Evolutionary conservation across 805 yeast species (phyloP), one percentile per base, ranked within the genome.

Genomic region (Candida bentonensis): DNA sequence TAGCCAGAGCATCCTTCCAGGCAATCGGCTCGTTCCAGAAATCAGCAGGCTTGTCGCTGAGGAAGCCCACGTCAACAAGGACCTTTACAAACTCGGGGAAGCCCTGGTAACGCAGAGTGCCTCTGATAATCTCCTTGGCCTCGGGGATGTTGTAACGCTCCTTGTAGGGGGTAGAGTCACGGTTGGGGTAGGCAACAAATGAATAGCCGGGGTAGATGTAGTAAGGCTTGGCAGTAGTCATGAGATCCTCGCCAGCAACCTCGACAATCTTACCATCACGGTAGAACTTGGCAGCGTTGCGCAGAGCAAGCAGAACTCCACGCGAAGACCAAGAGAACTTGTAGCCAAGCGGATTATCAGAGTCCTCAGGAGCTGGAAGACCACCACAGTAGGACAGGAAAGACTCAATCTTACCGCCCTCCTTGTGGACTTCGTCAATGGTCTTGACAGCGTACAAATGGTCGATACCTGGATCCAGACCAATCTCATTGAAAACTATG

Each of bases 311-410:
- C 60, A 92, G 69, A 36, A 92, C 97, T 68, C 98, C 98, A 68
- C 98, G 80, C 28, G 97, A 88, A 25, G 96, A 86, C 98, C 98
- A 92, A 39, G 97, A 88, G 69, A 92, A 92, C 73, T 92, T 92
- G 78, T 92, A 92, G 55, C 98, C 98, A 63, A 92, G 73, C 47
- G 98, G 98, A 70, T 92, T 92, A 69, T 87, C 95, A 23, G 97
- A 89, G 66, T 81, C 77, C 69, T 89, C 98, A 51, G 98, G 96
- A 25, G 98, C 92, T 52, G 97, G 97, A 59, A 92, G 75, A 58
- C 98, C 98, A 69, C 98, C 98, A 70, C 98, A 92, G 81, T 85
- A 92, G 4, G 96, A 85, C 56, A 87, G 69, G 78, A 92, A 92
- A 4, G 95, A 82, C 62, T 76, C 84, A 68, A 92, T 84, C 71